phyloP scores from a whole-genome alignment of 1,139 yeast species.

The Candida tropicalis region DNA sequence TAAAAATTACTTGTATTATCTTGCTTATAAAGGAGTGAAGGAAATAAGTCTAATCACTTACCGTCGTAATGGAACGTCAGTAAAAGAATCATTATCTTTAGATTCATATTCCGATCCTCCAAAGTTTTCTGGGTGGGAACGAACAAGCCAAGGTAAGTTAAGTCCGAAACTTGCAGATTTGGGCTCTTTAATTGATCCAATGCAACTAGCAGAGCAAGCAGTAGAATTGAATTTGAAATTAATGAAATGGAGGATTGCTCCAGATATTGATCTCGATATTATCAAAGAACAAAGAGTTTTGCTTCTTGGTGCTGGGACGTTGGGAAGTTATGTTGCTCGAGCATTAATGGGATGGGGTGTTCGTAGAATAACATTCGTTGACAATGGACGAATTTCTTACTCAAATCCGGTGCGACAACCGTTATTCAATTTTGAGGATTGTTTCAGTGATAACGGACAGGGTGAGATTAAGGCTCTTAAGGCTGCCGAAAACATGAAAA shows the following conservation, averaged over 20 bases:
- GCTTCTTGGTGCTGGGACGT: conserved; percentile 93
- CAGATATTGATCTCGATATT: conserved; percentile 68
- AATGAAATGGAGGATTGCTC: conserved; percentile 97
- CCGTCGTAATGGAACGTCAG: conserved; percentile 28
- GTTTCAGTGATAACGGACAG: conserved; percentile 56
- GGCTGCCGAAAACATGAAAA: conserved; percentile 74
- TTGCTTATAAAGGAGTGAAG: conserved; percentile 43
- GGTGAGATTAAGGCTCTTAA: conserved; percentile 73
- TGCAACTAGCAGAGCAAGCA: conserved; percentile 83
- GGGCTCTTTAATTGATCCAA: conserved; percentile 78
- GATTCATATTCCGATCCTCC: conserved; percentile 19
- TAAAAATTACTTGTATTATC: conserved; percentile 64
- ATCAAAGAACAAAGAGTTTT: conserved; percentile 65
- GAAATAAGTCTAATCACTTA: conserved; percentile 43
- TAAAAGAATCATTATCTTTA: conserved; percentile 22
- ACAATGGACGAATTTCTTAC: conserved; percentile 83
- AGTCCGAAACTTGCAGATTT: conserved; percentile 84
- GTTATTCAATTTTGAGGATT: conserved; percentile 73
- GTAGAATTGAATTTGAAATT: conserved; percentile 85
- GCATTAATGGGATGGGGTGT: conserved; percentile 95
- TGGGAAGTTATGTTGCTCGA: conserved; percentile 90
- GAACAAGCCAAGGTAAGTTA: conserved; percentile 69
- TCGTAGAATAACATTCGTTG: conserved; percentile 80
- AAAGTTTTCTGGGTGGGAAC: conserved; percentile 85
- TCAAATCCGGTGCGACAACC: conserved; percentile 97